phyloP scores from a whole-genome alignment of 768 basidiomycete genomes.

The Naganishia onofrii region DNA sequence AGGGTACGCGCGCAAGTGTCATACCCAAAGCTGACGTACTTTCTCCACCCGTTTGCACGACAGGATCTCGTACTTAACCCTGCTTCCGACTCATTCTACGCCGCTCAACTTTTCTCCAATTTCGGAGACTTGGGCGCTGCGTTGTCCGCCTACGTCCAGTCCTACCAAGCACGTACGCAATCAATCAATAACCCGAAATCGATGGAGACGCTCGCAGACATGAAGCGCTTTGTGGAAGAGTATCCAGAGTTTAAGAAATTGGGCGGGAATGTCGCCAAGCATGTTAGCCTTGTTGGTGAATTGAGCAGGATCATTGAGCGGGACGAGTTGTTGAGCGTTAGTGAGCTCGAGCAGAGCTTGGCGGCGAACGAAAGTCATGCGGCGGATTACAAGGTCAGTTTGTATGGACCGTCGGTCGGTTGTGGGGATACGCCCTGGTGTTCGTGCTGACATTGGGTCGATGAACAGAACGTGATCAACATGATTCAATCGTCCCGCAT shows the following conservation, averaged over 20 bases:
- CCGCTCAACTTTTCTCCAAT: conserved; percentile 81
- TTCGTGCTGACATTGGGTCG: conserved; percentile 15
- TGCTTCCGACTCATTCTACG: conserved; percentile 89
- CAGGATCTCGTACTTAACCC: conserved; percentile 93
- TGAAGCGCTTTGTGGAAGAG: conserved; percentile 97
- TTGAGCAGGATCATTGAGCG: conserved; percentile 82
- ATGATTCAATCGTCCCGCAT: conserved; percentile 68
- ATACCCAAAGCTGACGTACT: too few relatives aligned
- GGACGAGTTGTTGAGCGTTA: conserved; percentile 80
- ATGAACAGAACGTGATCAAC: conserved; percentile 71
- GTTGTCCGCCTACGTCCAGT: conserved; percentile 86
- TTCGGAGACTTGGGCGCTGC: conserved; percentile 94
- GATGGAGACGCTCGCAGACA: conserved; percentile 91
- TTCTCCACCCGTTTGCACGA: too few relatives aligned
- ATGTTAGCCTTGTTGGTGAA: conserved; percentile 94
- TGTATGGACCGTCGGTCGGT: not conserved
- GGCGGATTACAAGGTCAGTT: conserved; percentile 74
- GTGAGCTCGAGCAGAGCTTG: conserved; percentile 93
- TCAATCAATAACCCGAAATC: conserved; percentile 58
- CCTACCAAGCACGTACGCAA: conserved; percentile 60
- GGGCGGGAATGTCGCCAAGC: conserved; percentile 97
- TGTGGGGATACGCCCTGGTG: too few relatives aligned
- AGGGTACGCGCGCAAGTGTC: not conserved
- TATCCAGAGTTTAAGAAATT: conserved; percentile 96
- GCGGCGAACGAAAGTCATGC: conserved; percentile 77